Percentiles rank a stretch among this genome's conserved stretches.
Evolutionary conservation across 2,329 filamentous ascomycete genomes (phyloP).

Genomic region (Epichloe brachyelytri): DNA sequence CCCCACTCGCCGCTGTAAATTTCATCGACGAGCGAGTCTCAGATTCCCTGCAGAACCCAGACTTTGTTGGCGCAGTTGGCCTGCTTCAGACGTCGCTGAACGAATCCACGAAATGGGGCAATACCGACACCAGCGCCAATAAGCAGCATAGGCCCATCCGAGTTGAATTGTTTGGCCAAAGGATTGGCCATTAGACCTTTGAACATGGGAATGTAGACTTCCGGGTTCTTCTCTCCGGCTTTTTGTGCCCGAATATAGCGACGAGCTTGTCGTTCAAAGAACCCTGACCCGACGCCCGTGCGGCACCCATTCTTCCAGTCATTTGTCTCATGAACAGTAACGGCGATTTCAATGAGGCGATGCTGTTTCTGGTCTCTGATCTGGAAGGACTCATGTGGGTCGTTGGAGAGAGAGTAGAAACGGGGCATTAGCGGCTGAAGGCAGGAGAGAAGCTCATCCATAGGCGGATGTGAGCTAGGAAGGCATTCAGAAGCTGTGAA

Average conservation of each 20-base stretch:
- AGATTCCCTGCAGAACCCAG: constrained; percentile 87
- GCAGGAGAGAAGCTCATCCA: constrained; percentile 67
- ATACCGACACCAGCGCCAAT: constrained; percentile 95
- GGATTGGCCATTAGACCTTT: constrained; percentile 97
- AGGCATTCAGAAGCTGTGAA: constrained; percentile 75
- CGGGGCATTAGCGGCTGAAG: constrained; percentile 88
- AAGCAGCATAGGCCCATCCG: constrained; percentile 92
- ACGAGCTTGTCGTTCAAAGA: constrained; percentile 74
- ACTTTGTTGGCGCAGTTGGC: constrained; percentile 97
- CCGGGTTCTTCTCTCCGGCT: constrained; percentile 39
- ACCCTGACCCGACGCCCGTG: constrained; percentile 83
- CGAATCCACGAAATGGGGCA: constrained; percentile 94
- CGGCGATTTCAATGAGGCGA: constrained; percentile 87
- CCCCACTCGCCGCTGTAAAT: constrained; percentile 96
- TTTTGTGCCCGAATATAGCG: constrained; percentile 57
- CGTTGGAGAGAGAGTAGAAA: constrained; percentile 96
- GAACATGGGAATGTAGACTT: constrained; percentile 88
- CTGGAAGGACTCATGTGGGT: constrained; percentile 66
- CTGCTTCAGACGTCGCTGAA: constrained; percentile 83
- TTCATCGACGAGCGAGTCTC: constrained; percentile 90
- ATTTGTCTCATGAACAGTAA: constrained; percentile 77
- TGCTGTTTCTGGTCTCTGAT: constrained; percentile 57
- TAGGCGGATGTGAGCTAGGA: constrained; percentile 79
- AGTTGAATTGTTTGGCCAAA: constrained; percentile 78
- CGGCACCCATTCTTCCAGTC: constrained; percentile 64